Evolutionary conservation across 1,284 basidiomycete genomes (phyloP).

Genomic region (Papiliotrema laurentii): DNA sequence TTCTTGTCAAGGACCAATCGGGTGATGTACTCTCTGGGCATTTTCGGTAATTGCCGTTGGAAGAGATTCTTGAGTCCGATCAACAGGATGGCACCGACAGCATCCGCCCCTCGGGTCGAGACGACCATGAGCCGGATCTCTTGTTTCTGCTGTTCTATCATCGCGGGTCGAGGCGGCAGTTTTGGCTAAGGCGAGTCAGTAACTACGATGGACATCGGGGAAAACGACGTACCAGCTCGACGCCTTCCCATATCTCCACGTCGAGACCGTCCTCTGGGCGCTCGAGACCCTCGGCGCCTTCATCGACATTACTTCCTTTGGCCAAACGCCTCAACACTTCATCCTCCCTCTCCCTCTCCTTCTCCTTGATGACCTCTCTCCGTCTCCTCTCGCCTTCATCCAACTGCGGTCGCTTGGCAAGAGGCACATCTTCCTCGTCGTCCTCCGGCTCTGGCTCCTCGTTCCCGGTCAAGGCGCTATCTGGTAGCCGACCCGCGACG

Average conservation of each 20-base stretch:
- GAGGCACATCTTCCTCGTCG: conserved; percentile 32
- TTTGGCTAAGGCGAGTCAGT: conserved; percentile 26
- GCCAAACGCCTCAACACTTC: conserved; percentile 67
- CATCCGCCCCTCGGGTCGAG: conserved; percentile 68
- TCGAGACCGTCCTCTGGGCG: conserved; percentile 15
- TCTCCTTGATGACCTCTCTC: conserved; percentile 51
- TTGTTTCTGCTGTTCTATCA: conserved; percentile 73
- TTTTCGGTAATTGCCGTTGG: conserved; percentile 95
- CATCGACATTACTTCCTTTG: conserved; percentile 73
- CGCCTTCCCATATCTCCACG: conserved; percentile 42
- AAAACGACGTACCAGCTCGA: conserved; percentile 32
- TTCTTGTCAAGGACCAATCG: conserved; percentile 90
- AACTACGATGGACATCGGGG: background rate
- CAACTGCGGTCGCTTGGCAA: conserved; percentile 34
- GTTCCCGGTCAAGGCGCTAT: conserved; percentile 2
- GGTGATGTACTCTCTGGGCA: conserved; percentile 98
- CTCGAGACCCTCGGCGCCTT: conserved; percentile 10
- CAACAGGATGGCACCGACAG: conserved; percentile 75
- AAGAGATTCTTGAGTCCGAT: conserved; percentile 95
- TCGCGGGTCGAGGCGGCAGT: conserved; percentile 59
- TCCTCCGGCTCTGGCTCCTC: conserved; percentile 51
- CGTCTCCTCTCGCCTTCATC: conserved; percentile 48
- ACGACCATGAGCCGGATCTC: conserved; percentile 84
- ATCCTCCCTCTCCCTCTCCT: conserved; percentile 66
- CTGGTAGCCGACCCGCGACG: conserved; percentile 14